Evolutionary conservation across 805 yeast genomes (phyloP), one percentile per base, ranked within the genome.

Genomic region (Candida sphagnicola): DNA sequence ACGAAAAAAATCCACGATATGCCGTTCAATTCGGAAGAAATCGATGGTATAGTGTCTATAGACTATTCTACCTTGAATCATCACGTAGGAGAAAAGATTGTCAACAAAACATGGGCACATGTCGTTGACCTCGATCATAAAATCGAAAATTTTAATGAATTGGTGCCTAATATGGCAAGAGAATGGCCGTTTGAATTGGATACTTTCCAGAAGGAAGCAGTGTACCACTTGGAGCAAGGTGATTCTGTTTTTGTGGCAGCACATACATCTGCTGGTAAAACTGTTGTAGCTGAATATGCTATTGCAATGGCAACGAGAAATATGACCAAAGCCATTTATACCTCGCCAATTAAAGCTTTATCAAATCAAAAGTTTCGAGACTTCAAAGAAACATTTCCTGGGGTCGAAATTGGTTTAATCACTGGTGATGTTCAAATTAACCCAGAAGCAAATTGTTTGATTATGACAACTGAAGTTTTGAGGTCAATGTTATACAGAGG

Each of bases 231-330:
- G 44, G 99, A 93, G 55, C 96, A 89, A 60, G 98, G 98, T 28
- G 99, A 93, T 55, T 91, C 98, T 5, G 99, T 93, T 3, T 93
- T 93, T 62, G 96, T 93, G 2, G 98, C 98, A 3, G 99, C 99
- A 0, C 99, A 91, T 60, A 91, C 99, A 0, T 91, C 98, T 3
- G 99, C 99, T 0, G 99, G 99, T 63, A 91, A 91, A 56, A 91
- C 99, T 0, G 99, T 91, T 3, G 96, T 93, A 18, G 99, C 99
- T 0, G 99, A 91, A 57, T 91, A 91, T 57, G 98, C 98, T 3
- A 93, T 91, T 59, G 96, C 98, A 3, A 83, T 91, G 95, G 95
- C 98, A 1, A 77, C 82, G 44, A 72, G 95, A 56, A 91, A 93
- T 57, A 90, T 90, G 96, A 91, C 98, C 8, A 91, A 90, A 57